phyloP scores from a whole-genome alignment of 2,329 filamentous ascomycete genomes.

The Stachybotrys elegans region DNA sequence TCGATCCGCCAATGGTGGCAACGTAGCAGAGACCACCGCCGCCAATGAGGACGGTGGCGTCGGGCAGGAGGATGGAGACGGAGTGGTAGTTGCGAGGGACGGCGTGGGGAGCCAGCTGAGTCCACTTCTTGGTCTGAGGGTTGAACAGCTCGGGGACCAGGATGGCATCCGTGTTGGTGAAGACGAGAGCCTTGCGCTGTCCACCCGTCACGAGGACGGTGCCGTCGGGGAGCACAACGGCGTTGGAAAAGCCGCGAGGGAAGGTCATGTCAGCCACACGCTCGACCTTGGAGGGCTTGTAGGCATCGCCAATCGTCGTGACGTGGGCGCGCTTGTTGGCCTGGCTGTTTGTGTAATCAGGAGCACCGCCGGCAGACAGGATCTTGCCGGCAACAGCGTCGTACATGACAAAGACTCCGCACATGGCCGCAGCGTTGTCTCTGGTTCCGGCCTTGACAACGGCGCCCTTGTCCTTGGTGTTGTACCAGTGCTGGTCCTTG shows the following conservation, averaged over 20 bases:
- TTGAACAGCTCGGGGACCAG: constrained; percentile 42
- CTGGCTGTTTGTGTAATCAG: constrained; percentile 33
- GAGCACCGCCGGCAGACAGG: constrained; percentile 41
- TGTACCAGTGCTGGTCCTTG: constrained; percentile 53
- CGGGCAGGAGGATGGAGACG: constrained; percentile 43
- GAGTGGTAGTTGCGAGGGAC: constrained; percentile 46
- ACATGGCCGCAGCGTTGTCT: constrained; percentile 43
- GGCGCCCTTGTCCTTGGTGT: constrained; percentile 34
- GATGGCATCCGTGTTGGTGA: constrained; percentile 36
- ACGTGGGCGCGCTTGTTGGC: constrained; percentile 39
- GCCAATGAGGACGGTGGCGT: constrained; percentile 44
- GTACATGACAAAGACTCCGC: constrained; percentile 49
- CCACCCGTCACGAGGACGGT: constrained; percentile 31
- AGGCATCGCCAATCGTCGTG: constrained; percentile 35
- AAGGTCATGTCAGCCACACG: constrained; percentile 26
- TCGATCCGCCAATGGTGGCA: constrained; percentile 18
- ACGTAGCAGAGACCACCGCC: constrained; percentile 48
- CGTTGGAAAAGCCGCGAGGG: constrained; percentile 35
- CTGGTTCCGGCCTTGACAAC: constrained; percentile 16
- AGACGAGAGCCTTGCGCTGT: constrained; percentile 35
- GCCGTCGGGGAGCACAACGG: constrained; percentile 40
- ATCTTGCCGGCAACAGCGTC: constrained; percentile 54
- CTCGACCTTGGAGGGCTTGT: constrained; percentile 11
- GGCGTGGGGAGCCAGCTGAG: constrained; percentile 27
- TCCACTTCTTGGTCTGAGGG: constrained; percentile 35